These are phyloP conservation scores for Otatea glauca DNA, from an alignment of 176 grass and related monocot genomes.

Conservation along the genomic window DNA sequence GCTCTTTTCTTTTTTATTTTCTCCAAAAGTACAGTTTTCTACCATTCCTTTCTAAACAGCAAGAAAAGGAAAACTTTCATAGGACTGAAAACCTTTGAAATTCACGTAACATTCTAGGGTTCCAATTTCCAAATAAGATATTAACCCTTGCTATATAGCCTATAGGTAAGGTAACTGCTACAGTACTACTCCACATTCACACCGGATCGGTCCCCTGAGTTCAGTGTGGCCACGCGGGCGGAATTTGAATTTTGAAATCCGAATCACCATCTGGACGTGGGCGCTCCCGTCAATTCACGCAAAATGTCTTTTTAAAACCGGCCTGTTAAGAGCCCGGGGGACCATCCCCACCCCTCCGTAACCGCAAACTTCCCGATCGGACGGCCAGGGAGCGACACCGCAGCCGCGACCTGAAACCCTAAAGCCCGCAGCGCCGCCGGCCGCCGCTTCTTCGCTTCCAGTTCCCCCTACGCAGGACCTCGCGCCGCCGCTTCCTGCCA, in stretches of 20 bases:
- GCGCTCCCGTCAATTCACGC: not conserved
- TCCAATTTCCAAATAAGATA: no score
- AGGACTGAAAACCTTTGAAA: no score
- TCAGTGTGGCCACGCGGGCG: not conserved
- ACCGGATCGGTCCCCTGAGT: not conserved
- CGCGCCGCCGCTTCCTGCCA: not conserved
- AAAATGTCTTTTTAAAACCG: not conserved
- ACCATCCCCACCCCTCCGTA: not conserved
- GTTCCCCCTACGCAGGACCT: not conserved
- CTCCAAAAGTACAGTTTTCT: no score
- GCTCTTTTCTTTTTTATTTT: no score
- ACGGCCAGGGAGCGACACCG: slow-evolving; percentile 2
- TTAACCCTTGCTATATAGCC: no score
- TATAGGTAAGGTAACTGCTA: no score
- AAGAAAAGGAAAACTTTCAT: no score
- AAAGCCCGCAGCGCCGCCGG: not conserved
- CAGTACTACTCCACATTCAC: no score
- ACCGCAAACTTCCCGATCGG: not conserved
- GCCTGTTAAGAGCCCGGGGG: not conserved
- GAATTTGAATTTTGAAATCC: slow-evolving; percentile 31
- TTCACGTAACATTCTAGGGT: no score
- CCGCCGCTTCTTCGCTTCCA: not conserved
- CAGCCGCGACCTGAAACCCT: slow-evolving; percentile 13
- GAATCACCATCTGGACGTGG: not conserved
- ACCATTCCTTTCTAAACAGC: no score